Base-by-base conservation (phyloP, 495 filamentous ascomycete genomes). In the Astrothelium subdiscretum region DNA sequence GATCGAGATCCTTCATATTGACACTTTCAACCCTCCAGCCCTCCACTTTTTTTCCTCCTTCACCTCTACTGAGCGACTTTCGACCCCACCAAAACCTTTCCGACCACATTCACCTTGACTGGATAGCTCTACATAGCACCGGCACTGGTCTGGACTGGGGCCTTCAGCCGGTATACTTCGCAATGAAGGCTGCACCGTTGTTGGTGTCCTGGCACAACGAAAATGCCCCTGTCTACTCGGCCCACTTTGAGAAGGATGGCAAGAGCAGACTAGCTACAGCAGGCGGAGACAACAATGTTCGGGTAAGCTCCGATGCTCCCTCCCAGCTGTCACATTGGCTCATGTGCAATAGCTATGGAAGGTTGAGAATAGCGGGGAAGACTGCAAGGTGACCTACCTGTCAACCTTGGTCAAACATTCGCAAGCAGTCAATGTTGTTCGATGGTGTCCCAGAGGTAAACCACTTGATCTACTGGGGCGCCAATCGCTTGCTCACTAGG, bases 121-220 rank as follows among this genome's bases (percentile, higher is more conserved):
- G 20, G 2, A 20, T 15, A 38, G 35, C 35, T 20, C 43, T 22
- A 48, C n/a, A 15, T 26, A 54, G 48, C 48, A 27, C 24, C 24
- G 12, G 5, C 4, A 54, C 6, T 8, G 8, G 48, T 8, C 24
- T 11, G 48, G 15, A 6, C 15, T n/a, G n/a, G 48, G 48, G 48
- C 20, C 24, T 54, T 29, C 48, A 54, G 48, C 48, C 48, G 10
- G 11, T 54, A 26, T 69, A 67, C 57, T 44, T 70, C 78, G 84
- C 70, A 68, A 96, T 96, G 91, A 95, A 90, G 81, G 88, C 89
- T 65, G 84, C 89, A 68, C 90, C 92, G 68, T 80, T 97, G 60
- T 88, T 96, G 65, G 88, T 96, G 72, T 86, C 90, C 74, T 97
- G 94, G 94, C 95, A 97, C 74, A 89, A 95, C 67, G 89, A 92